Conservation (phyloP, 495 filamentous ascomycete genomes). For the Penicillium maclennaniae region DNA sequence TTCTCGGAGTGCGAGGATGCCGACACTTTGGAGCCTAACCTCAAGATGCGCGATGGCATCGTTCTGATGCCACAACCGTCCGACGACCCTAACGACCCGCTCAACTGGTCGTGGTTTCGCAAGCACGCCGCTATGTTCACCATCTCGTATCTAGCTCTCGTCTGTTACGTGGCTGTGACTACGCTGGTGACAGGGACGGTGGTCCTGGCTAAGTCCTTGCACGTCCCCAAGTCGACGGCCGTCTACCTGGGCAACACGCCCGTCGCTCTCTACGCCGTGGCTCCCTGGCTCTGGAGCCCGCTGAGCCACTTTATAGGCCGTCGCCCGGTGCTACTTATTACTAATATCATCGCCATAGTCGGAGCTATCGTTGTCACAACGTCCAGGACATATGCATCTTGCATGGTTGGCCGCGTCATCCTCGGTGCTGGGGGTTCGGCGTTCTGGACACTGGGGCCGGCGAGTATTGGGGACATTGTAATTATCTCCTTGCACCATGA, state of each 20-base stretch:
- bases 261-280: constrained; percentile 2
- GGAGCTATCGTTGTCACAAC: constrained; percentile 1
- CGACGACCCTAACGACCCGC: constrained; percentile 16
- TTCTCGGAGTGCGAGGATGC: not conserved
- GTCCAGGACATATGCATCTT: constrained; percentile 3
- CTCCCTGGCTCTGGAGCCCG: constrained; percentile 5
- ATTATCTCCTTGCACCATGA: too few species aligned
- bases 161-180: constrained; percentile 2
- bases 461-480: constrained; percentile 5
- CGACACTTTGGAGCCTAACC: not conserved
- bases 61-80: constrained; percentile 15
- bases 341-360: not conserved
- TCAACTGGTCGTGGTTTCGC: constrained; percentile 13
- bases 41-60: constrained; percentile 4
- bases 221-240: constrained; percentile 1
- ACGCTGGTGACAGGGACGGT: constrained; percentile 3
- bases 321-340: not conserved
- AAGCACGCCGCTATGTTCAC: constrained; percentile 8
- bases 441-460: constrained; percentile 2
- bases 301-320: constrained; percentile 3
- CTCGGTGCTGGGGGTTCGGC: constrained; percentile 2
- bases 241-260: constrained; percentile 4
- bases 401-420: constrained; percentile 2
- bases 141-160: constrained; percentile 2
- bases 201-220: not conserved